Evolutionary conservation across 2,329 filamentous ascomycete genomes (phyloP).

Genomic region (Ceratocystiopsis minuta): DNA sequence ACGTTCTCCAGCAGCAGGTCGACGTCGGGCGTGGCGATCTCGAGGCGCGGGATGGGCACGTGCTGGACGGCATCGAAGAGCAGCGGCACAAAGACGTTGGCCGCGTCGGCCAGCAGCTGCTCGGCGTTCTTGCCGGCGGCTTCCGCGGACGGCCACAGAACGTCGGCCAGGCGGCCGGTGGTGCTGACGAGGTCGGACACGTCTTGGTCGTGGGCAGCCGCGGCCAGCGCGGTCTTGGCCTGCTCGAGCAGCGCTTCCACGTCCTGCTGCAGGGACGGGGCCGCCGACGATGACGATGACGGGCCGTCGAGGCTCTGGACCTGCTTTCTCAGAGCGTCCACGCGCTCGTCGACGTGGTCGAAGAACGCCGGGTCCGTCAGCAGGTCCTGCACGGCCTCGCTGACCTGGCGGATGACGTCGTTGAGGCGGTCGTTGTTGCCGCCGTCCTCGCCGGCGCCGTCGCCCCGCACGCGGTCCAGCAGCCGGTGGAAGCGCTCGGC

Average conservation of each 20-base stretch:
- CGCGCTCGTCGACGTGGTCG: conserved; percentile 45
- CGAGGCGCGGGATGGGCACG: conserved; percentile 77
- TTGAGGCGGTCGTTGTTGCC: conserved; percentile 56
- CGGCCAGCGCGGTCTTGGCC: conserved; percentile 45
- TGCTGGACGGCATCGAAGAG: conserved; percentile 65
- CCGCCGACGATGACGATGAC: background rate
- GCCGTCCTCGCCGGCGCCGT: conserved; percentile 45
- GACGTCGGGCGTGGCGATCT: conserved; percentile 64
- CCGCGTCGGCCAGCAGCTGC: conserved; percentile 55
- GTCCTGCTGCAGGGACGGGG: conserved; percentile 39
- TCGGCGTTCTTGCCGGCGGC: conserved; percentile 33
- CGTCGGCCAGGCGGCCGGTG: conserved; percentile 45
- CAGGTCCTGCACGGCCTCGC: conserved; percentile 59
- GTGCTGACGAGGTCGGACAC: conserved; percentile 52
- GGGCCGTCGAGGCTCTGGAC: conserved; percentile 44
- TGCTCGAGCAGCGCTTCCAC: conserved; percentile 55
- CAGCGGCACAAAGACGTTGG: conserved; percentile 67
- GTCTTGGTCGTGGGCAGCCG: conserved; percentile 54
- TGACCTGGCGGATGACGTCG: conserved; percentile 52
- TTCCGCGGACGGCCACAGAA: conserved; percentile 48
- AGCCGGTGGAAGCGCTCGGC: conserved; percentile 51
- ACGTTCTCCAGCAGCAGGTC: conserved; percentile 82
- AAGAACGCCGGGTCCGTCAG: conserved; percentile 77
- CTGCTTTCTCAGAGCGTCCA: conserved; percentile 32
- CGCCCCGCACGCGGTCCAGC: conserved; percentile 25